These are phyloP conservation scores for Pythium oligandrum DNA, from an alignment of 352 stramenopile species.

Conservation along the genomic window DNA sequence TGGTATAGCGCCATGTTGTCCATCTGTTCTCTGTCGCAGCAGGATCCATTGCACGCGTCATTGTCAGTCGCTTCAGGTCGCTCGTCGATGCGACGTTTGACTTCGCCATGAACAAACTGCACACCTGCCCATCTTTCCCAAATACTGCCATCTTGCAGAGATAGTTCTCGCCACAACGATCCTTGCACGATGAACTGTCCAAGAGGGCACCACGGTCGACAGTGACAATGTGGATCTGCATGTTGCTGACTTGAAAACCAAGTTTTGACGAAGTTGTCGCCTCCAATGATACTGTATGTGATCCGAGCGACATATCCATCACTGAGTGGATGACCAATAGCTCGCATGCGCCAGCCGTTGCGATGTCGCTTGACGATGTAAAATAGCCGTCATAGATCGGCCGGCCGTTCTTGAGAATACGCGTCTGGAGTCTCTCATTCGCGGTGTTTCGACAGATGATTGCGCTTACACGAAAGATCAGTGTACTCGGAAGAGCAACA, in stretches of 20 bases:
- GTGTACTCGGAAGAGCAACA: constrained; percentile 25
- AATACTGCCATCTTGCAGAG: constrained; percentile 41
- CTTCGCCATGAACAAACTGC: constrained; percentile 39
- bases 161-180: constrained; percentile 30
- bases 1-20: constrained; percentile 29
- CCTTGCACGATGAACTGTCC: constrained; percentile 29
- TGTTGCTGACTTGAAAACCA: constrained; percentile 34
- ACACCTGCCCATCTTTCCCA: constrained; percentile 26
- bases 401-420: constrained; percentile 24
- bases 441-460: constrained; percentile 41
- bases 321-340: constrained; percentile 41
- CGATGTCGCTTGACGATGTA: constrained; percentile 22
- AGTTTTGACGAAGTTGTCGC: constrained; percentile 27
- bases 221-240: constrained; percentile 30
- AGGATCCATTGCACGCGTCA: constrained; percentile 22
- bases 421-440: constrained; percentile 30
- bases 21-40: constrained; percentile 32
- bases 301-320: constrained; percentile 21
- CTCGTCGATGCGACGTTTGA: constrained; percentile 16
- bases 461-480: constrained; percentile 34
- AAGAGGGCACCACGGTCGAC: constrained; percentile 35
- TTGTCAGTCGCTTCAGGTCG: constrained; percentile 24
- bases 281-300: constrained; percentile 29
- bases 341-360: constrained; percentile 27
- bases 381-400: constrained; percentile 38